phyloP scores from a whole-genome alignment of 2,329 filamentous ascomycete genomes.

The Alternaria sp. region DNA sequence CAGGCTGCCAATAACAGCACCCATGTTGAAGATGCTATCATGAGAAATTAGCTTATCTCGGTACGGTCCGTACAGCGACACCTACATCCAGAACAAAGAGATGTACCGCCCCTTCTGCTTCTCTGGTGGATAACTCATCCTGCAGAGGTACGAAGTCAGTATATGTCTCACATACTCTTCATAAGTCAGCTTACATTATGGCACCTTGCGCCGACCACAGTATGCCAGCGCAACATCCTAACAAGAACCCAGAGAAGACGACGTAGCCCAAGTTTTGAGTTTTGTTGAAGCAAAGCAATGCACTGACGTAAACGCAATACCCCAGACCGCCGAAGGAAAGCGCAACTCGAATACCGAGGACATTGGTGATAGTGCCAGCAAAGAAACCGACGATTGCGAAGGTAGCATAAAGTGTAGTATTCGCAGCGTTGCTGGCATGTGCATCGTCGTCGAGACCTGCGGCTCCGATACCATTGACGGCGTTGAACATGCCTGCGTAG shows the following conservation, averaged over 20 bases:
- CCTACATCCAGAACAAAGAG: slow-evolving; percentile 77
- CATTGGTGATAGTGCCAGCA: slow-evolving; percentile 73
- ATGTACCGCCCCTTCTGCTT: slow-evolving; percentile 83
- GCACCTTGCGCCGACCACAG: slow-evolving; percentile 75
- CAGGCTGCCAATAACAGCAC: slow-evolving; percentile 79
- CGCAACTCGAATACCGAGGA: slow-evolving; percentile 69
- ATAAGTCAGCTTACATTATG: not conserved
- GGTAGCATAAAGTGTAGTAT: slow-evolving; percentile 71
- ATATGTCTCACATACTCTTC: not conserved
- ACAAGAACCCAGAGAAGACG: slow-evolving; percentile 73
- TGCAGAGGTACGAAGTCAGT: not conserved
- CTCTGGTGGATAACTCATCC: slow-evolving; percentile 83
- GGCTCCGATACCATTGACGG: slow-evolving; percentile 54
- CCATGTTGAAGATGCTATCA: slow-evolving; percentile 77
- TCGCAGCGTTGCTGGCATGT: slow-evolving; percentile 63
- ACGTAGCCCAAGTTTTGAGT: slow-evolving; percentile 70
- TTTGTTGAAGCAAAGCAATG: slow-evolving; percentile 72
- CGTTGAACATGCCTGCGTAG: slow-evolving; percentile 54
- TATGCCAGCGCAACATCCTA: slow-evolving; percentile 77
- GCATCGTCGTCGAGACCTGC: slow-evolving; percentile 54
- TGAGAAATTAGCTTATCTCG: not conserved
- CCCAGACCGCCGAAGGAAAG: slow-evolving; percentile 74
- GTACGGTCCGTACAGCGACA: not conserved
- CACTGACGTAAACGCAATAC: slow-evolving; percentile 74
- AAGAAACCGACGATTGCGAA: slow-evolving; percentile 69